Base-by-base conservation (phyloP, 2,329 filamentous ascomycete species). In the Penicillium occitanis region DNA sequence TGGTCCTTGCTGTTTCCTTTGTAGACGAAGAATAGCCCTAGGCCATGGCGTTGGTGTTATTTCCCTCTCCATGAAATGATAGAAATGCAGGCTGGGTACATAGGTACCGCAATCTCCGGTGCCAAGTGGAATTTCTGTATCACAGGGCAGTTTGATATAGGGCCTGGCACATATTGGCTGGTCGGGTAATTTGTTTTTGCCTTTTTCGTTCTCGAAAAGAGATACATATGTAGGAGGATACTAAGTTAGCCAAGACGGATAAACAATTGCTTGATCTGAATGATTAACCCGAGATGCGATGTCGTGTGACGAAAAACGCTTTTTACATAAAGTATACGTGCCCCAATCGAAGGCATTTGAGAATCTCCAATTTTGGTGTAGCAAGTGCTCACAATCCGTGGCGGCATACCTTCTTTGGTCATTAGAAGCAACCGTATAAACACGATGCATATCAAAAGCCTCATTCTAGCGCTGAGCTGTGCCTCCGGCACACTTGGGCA, bases 381-480 rank as follows among this genome's bases (percentile, higher is more conserved):
- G 57, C 17, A 44, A 28, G 11, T 44, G 3, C 22, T n/a, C 22
- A 59, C 14, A 40, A 17, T 58, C 7, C 28, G 2, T n/a, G 1
- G 22, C 57, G 0, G 25, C 19, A 25, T 30, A 25, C 11, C 19
- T 44, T n/a, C 35, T 8, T 44, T 59, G 19, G 11, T 25, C 19
- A 13, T 13, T 28, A 42, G 14, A 59, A n/a, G 22, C 7, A 44
- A 30, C 1, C 19, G 14, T 14, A 35, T 22, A 48, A 22, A 28
- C 37, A 53, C 25, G 4, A 65, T 65, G 63, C 44, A 65, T 13
- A 33, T 61, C 46, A 61, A 19, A 51, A 60, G 44, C 25, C 8
- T 65, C 57, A 33, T 65, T 33, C 57, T 65, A 28, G 57, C 42
- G 13, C 35, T 65, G 19, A 60, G 48, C 48, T 59, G 42, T 48